Evolutionary conservation across 257 asterid species (phyloP).

Genomic region (Solanum megistacrolobum): DNA sequence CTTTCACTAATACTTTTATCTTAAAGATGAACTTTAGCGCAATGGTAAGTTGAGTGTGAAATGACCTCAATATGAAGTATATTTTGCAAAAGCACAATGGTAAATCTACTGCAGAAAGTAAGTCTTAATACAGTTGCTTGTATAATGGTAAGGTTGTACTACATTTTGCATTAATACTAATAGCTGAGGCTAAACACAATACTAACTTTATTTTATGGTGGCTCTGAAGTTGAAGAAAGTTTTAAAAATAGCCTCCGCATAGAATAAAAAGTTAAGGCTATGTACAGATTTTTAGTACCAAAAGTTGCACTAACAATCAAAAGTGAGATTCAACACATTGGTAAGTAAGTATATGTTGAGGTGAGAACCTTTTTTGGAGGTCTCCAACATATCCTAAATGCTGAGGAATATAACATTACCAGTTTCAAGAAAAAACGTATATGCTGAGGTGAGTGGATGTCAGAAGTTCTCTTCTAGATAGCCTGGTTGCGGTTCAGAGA

Average conservation of each 20-base stretch:
- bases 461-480: not conserved
- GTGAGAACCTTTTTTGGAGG: not conserved
- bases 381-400: not conserved
- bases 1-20: not conserved
- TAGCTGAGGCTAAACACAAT: not conserved
- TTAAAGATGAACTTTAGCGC: not conserved
- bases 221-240: not conserved
- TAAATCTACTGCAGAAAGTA: not conserved
- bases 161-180: not conserved
- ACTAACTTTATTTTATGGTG: not conserved
- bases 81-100: not conserved
- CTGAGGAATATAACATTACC: not conserved
- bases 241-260: not conserved
- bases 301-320: not conserved
- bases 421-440: not conserved
- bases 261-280: not conserved
- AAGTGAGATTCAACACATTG: not conserved
- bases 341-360: not conserved
- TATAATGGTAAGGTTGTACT: not conserved
- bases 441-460: not conserved
- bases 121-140: not conserved
- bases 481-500: not conserved
- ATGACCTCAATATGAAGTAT: not conserved
- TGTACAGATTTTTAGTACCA: not conserved
- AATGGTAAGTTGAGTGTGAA: not conserved